Evolutionary conservation across 2,329 filamentous ascomycete species (phyloP).

Genomic region (Sphaerostilbella broomeana): DNA sequence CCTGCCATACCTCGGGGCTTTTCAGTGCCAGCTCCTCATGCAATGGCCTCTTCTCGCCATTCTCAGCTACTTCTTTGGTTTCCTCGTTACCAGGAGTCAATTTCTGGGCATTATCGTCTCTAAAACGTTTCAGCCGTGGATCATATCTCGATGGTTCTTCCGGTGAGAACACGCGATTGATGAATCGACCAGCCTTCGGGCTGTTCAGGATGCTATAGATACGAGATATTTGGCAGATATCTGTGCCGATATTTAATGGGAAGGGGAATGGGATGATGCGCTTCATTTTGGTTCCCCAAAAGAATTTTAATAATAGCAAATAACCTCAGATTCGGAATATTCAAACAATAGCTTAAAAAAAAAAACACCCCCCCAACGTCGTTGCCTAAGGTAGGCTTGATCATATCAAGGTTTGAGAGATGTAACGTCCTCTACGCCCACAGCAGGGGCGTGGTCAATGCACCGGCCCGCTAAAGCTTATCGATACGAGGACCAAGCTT

Average conservation of each 20-base stretch:
- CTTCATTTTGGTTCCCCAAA: conserved; percentile 20
- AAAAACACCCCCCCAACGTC: neutral
- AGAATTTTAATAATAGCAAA: neutral
- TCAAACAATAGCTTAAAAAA: neutral
- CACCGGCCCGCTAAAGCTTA: conserved; percentile 6
- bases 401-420: too few species aligned
- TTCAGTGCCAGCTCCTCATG: conserved; percentile 3
- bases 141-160: conserved; percentile 25
- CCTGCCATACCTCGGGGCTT: conserved; percentile 28
- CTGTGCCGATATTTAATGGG: conserved; percentile 66
- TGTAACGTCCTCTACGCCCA: conserved; percentile 8
- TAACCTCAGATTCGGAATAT: neutral
- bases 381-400: too few species aligned
- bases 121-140: conserved; percentile 16
- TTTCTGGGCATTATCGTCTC: too few species aligned
- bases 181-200: conserved; percentile 36
- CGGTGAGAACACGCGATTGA: conserved; percentile 40
- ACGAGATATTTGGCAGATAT: conserved; percentile 66
- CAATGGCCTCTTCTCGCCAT: conserved; percentile 4
- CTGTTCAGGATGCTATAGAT: conserved; percentile 52
- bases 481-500: conserved; percentile 14
- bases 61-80: neutral
- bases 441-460: neutral
- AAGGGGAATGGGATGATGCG: conserved; percentile 49
- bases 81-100: neutral